A percentile compares a stretch with the other conserved stretches of the same genome.
phyloP scores from a whole-genome alignment of 805 yeast genomes.

The Spencermartinsiella europaea region DNA sequence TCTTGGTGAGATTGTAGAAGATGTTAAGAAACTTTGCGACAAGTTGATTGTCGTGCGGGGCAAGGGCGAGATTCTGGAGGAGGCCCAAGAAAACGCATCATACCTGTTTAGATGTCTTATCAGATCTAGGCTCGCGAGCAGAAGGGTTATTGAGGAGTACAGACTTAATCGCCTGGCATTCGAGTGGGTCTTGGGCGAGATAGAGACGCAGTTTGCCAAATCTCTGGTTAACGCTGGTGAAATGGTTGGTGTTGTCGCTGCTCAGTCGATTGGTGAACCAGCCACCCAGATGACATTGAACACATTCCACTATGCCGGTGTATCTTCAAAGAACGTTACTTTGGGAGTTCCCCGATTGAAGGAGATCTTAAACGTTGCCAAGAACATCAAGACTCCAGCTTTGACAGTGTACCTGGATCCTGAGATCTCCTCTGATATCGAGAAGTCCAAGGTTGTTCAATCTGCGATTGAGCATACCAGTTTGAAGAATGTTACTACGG shows the following conservation, averaged over 20 bases:
- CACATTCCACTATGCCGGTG: slow-evolving; percentile 98
- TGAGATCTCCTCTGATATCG: slow-evolving; percentile 81
- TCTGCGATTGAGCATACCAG: slow-evolving; percentile 97
- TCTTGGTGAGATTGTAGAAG: slow-evolving; percentile 68
- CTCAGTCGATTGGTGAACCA: slow-evolving; percentile 98
- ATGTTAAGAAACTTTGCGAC: slow-evolving; percentile 63
- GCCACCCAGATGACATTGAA: slow-evolving; percentile 98
- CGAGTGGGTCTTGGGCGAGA: slow-evolving; percentile 93
- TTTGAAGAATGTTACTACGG: slow-evolving; percentile 89
- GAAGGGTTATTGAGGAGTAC: slow-evolving; percentile 89
- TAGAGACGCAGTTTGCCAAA: slow-evolving; percentile 88
- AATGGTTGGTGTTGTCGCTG: slow-evolving; percentile 96
- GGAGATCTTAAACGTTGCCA: slow-evolving; percentile 97
- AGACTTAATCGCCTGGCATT: slow-evolving; percentile 79
- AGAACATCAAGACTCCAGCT: slow-evolving; percentile 99
- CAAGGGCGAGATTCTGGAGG: slow-evolving; percentile 59
- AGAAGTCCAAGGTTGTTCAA: slow-evolving; percentile 89
- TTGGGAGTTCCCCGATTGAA: slow-evolving; percentile 99
- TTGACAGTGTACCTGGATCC: slow-evolving; percentile 85
- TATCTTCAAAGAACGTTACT: slow-evolving; percentile 99
- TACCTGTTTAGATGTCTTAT: slow-evolving; percentile 83
- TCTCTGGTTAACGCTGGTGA: slow-evolving; percentile 96
- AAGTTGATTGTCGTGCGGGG: slow-evolving; percentile 80
- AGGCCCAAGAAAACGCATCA: slow-evolving; percentile 92
- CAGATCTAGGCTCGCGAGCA: slow-evolving; percentile 85